These are phyloP conservation scores for Nakaseomyces glabratus DNA, from an alignment of 1,139 yeast species.

Conservation along the genomic window DNA sequence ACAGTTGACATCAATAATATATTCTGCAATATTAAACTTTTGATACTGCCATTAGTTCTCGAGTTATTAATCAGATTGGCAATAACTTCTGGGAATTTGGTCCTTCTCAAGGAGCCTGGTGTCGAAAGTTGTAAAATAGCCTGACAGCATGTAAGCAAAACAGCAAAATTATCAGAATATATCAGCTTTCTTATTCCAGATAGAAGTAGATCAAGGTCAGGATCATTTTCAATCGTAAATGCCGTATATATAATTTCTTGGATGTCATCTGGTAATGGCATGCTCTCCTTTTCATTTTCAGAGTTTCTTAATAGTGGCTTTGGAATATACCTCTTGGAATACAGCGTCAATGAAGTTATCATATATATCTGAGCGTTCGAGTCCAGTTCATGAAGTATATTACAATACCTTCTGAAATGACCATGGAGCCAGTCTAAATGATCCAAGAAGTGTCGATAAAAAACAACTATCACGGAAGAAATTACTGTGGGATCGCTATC, in stretches of 20 bases:
- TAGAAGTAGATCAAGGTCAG: constrained; percentile 50
- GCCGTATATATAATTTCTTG: constrained; percentile 33
- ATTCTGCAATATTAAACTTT: constrained; percentile 37
- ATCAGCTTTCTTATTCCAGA: constrained; percentile 39
- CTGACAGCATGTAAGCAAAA: constrained; percentile 52
- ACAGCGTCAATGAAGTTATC: constrained; percentile 58
- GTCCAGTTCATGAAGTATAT: constrained; percentile 48
- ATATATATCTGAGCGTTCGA: constrained; percentile 65
- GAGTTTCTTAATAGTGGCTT: constrained; percentile 37
- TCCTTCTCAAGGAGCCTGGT: constrained; percentile 39
- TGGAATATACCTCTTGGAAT: constrained; percentile 52
- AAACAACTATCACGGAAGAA: constrained; percentile 56
- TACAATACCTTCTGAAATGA: constrained; percentile 54
- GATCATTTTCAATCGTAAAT: constrained; percentile 41
- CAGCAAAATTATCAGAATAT: constrained; percentile 48
- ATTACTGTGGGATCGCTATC: constrained; percentile 64
- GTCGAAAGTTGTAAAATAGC: constrained; percentile 50
- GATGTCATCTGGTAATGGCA: constrained; percentile 38
- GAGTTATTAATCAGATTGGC: constrained; percentile 33
- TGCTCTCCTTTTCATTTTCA: constrained; percentile 24
- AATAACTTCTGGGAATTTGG: constrained; percentile 43
- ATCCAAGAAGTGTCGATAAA: constrained; percentile 44
- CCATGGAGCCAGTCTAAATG: constrained; percentile 64
- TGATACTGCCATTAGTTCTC: constrained; percentile 32
- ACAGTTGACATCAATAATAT: constrained; percentile 36